Evolutionary conservation across 306 rosid genomes (phyloP).

Genomic region (Prunus mongolica): DNA sequence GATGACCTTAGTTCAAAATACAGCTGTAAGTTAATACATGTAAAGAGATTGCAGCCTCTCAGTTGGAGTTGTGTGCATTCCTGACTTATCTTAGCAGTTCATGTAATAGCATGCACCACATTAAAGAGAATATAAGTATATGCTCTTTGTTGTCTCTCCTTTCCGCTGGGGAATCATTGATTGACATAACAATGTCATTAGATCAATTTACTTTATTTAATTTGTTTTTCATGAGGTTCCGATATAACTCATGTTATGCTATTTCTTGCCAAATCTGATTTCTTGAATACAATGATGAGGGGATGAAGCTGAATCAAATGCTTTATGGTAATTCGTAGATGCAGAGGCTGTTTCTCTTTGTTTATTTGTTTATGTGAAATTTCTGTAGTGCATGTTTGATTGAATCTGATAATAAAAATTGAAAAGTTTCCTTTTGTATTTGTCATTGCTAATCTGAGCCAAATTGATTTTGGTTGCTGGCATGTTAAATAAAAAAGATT

Average conservation of each 20-base stretch:
- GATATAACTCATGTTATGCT: neutral
- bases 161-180: neutral
- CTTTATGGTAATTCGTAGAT: neutral
- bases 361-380: neutral
- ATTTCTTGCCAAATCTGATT: neutral
- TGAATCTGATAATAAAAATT: neutral
- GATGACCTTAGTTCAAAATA: conserved; percentile 77
- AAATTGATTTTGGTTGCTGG: neutral
- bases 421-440: neutral
- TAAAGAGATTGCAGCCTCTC: conserved; percentile 2
- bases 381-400: neutral
- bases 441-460: neutral
- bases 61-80: neutral
- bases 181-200: neutral
- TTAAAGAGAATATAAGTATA: neutral
- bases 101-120: conserved; percentile 1
- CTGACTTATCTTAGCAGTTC: neutral
- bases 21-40: conserved; percentile 71
- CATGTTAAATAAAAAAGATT: neutral
- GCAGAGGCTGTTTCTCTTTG: neutral
- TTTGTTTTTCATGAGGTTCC: no score
- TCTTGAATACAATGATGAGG: neutral
- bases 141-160: neutral
- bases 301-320: neutral
- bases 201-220: no score